phyloP scores from a whole-genome alignment of 805 yeast species.

The Saturnispora gosingensis region DNA sequence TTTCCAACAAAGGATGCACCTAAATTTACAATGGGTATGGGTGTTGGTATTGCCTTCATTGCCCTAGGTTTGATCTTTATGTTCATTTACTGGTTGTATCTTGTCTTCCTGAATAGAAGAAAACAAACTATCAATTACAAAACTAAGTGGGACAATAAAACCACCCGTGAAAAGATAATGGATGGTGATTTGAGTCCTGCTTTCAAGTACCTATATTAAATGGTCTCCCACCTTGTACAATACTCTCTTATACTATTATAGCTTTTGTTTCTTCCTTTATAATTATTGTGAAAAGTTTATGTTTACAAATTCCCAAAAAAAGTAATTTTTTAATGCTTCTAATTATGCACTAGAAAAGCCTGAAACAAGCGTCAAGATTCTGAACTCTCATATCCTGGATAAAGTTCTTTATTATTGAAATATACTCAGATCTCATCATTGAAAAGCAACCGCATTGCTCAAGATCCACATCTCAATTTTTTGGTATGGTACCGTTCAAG shows the following conservation, averaged over 20 bases:
- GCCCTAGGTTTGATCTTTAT: slow-evolving; percentile 32
- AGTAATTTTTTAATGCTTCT: neutral
- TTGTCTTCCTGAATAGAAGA: slow-evolving; percentile 27
- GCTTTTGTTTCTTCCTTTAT: neutral
- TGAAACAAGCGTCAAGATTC: neutral
- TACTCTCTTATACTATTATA: neutral
- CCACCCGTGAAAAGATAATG: slow-evolving; percentile 24
- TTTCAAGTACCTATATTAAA: slow-evolving; percentile 37
- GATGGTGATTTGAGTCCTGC: slow-evolving; percentile 34
- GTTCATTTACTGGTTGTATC: slow-evolving; percentile 25
- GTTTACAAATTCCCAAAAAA: neutral
- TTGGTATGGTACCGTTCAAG: slow-evolving; percentile 17
- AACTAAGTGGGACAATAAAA: slow-evolving; percentile 22
- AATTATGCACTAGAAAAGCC: neutral
- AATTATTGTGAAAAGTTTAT: neutral
- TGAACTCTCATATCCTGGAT: neutral
- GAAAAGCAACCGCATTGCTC: neutral
- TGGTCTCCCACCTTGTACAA: neutral
- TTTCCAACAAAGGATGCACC: slow-evolving; percentile 51
- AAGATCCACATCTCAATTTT: neutral
- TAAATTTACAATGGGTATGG: slow-evolving; percentile 44
- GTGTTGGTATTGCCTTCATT: slow-evolving; percentile 41
- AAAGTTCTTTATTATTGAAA: neutral
- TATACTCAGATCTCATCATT: neutral
- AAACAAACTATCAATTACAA: slow-evolving; percentile 27